Conservation (phyloP, 2,329 filamentous ascomycete genomes). For the Xylaria sp. region DNA sequence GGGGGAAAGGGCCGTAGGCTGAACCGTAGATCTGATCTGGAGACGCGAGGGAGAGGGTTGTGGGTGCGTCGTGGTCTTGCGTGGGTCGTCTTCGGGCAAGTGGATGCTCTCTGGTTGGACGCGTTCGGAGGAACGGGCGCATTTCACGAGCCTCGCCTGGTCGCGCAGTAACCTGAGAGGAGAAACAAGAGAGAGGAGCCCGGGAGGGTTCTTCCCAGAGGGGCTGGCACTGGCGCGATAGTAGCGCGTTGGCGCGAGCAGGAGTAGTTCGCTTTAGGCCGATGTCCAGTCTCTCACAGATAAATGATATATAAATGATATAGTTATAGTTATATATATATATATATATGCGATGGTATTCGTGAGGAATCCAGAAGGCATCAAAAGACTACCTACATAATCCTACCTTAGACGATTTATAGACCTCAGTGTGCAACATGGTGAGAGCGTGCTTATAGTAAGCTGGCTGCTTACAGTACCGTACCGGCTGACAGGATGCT, state of each 20-base stretch:
- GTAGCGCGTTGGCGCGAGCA: not conserved
- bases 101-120: constrained; percentile 42
- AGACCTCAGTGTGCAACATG: no score
- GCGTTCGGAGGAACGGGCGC: constrained; percentile 39
- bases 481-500: no score
- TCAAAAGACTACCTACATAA: not conserved
- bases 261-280: not conserved
- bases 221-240: not conserved
- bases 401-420: no score
- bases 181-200: not conserved
- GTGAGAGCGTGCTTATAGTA: no score
- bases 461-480: no score
- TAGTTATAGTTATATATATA: no score
- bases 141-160: constrained; percentile 6
- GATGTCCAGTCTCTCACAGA: not conserved
- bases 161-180: not conserved
- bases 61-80: constrained; percentile 28
- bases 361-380: no score
- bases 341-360: no score
- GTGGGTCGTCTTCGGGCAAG: constrained; percentile 42
- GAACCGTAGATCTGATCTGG: constrained; percentile 25
- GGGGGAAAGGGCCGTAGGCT: not conserved
- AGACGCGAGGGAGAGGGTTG: constrained; percentile 8
- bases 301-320: no score
- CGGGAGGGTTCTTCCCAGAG: not conserved